These are phyloP conservation scores for Blastocystis hominis DNA, from an alignment of 352 stramenopile genomes.

Conservation along the genomic window DNA sequence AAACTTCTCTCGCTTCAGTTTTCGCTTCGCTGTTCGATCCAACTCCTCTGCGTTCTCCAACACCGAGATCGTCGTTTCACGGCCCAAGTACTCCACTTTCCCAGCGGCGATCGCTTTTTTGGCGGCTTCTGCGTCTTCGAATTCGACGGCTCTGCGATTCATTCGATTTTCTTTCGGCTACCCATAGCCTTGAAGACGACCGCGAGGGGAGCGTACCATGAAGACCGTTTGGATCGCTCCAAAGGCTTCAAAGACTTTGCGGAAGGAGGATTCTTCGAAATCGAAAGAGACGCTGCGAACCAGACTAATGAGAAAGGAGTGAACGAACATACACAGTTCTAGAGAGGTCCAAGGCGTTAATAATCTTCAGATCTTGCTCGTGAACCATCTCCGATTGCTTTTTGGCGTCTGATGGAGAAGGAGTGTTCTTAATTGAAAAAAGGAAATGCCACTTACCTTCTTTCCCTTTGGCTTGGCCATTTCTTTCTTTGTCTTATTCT, in stretches of 20 bases:
- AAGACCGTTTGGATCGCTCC: background rate
- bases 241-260: background rate
- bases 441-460: background rate
- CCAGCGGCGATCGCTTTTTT: background rate
- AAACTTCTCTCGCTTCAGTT: background rate
- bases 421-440: background rate
- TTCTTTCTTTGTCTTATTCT: background rate
- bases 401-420: too few relatives aligned
- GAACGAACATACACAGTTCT: background rate
- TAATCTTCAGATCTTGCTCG: background rate
- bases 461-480: background rate
- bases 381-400: background rate
- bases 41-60: background rate
- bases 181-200: background rate
- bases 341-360: background rate
- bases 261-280: background rate
- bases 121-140: background rate
- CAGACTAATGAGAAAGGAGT: background rate
- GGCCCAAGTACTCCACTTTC: background rate
- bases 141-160: slow-evolving; percentile 7
- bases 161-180: background rate
- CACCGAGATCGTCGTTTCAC: background rate
- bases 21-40: background rate
- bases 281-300: slow-evolving; percentile 14
- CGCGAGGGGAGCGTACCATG: background rate